Evolutionary conservation across 768 basidiomycete genomes (phyloP).

Genomic region (Lactarius vividus): DNA sequence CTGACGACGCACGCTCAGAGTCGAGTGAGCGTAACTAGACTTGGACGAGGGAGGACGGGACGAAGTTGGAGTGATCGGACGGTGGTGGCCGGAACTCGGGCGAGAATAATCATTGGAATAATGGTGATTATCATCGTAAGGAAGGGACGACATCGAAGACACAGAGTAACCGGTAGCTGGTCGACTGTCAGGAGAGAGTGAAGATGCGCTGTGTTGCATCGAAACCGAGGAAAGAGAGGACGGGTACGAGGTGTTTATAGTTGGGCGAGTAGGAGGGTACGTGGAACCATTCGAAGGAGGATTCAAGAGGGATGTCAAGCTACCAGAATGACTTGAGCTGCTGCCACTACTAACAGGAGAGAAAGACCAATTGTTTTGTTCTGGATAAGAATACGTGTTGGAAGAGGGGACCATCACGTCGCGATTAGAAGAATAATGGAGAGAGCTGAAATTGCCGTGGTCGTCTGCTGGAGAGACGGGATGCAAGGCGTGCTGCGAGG

Average conservation of each 20-base stretch:
- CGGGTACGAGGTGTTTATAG: conserved; percentile 70
- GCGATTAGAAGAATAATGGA: conserved; percentile 36
- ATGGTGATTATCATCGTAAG: conserved; percentile 50
- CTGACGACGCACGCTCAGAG: conserved; percentile 67
- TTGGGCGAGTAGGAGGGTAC: conserved; percentile 54
- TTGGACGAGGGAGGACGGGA: conserved; percentile 70
- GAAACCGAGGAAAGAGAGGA: conserved; percentile 34
- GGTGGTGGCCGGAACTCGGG: conserved; percentile 71
- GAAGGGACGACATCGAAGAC: conserved; percentile 71
- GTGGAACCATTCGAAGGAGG: conserved; percentile 47
- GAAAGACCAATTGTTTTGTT: conserved; percentile 55
- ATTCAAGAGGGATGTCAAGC: conserved; percentile 75
- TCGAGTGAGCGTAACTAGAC: conserved; percentile 48
- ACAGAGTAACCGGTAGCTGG: conserved; percentile 86
- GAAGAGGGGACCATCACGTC: conserved; percentile 46
- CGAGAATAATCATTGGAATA: conserved; percentile 55
- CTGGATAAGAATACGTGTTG: conserved; percentile 63
- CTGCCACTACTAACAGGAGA: conserved; percentile 45
- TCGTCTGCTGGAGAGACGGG: conserved; percentile 72
- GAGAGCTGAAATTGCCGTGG: conserved; percentile 47
- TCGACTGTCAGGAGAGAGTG: conserved; percentile 78
- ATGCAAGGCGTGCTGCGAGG: conserved; percentile 60
- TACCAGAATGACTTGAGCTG: conserved; percentile 65
- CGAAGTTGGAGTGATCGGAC: conserved; percentile 58
- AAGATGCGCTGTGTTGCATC: conserved; percentile 66